Evolutionary conservation across 352 stramenopile genomes (phyloP).

Genomic region (Phytophthora nicotianae): DNA sequence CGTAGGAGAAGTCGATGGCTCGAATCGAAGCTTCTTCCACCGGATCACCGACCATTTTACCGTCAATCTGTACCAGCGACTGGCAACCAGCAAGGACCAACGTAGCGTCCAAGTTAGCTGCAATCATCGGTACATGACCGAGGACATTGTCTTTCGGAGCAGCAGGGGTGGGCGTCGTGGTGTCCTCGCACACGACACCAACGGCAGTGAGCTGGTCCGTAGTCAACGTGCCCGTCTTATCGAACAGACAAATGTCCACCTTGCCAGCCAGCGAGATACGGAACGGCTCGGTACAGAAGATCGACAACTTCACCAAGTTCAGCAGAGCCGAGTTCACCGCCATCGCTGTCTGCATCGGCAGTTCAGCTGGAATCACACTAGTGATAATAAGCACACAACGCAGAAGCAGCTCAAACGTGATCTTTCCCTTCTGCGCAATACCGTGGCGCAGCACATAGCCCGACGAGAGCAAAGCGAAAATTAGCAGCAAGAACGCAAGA

Average conservation of each 20-base stretch:
- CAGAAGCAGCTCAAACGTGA: slow-evolving; percentile 96
- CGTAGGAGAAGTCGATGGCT: slow-evolving; percentile 94
- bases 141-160: slow-evolving; percentile 53
- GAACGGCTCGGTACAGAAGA: slow-evolving; percentile 99
- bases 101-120: slow-evolving; percentile 78
- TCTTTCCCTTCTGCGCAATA: slow-evolving; percentile 90
- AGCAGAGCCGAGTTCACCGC: slow-evolving; percentile 97
- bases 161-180: slow-evolving; percentile 40
- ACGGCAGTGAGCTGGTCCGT: slow-evolving; percentile 95
- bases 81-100: slow-evolving; percentile 94
- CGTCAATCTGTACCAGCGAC: slow-evolving; percentile 97
- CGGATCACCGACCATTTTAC: slow-evolving; percentile 96
- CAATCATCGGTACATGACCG: slow-evolving; percentile 83
- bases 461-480: slow-evolving; percentile 96
- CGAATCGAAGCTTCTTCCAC: slow-evolving; percentile 98
- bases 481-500: slow-evolving; percentile 95
- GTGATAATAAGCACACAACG: slow-evolving; percentile 99
- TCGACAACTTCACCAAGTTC: slow-evolving; percentile 93
- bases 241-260: slow-evolving; percentile 97
- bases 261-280: slow-evolving; percentile 97
- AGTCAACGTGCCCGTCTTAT: slow-evolving; percentile 99
- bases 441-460: slow-evolving; percentile 93
- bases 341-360: slow-evolving; percentile 98
- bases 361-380: slow-evolving; percentile 97
- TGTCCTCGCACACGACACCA: slow-evolving; percentile 91